Evolutionary conservation across 352 stramenopile genomes (phyloP), one percentile per base, ranked within the genome.

Genomic region (Pythium biforme): DNA sequence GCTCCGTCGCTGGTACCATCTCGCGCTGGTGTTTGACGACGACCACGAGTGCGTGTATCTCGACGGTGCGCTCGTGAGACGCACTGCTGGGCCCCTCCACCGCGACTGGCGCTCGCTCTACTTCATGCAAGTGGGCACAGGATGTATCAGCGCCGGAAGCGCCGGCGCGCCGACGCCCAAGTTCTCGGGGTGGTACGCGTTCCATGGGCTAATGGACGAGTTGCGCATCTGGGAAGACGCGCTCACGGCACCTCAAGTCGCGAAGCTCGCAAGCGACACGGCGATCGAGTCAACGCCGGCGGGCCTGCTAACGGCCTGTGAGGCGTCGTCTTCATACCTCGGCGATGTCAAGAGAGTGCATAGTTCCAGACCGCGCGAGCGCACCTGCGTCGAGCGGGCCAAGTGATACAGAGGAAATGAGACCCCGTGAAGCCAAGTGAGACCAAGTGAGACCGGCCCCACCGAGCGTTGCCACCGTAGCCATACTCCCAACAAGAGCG

Each of bases 1-100:
- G 27, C 29, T 50, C 0, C 55, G 59, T 20, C 58, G 52, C 4
- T 84, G 75, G 73, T 79, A 79, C 55, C 70, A 81, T 29, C 33
- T 79, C 46, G 74, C 54, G 8, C 47, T 78, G 17, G 67, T 68
- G 5, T 80, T 73, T 34, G 46, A 73, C 19, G 17, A 56, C 6
- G 19, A 54, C 22, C 15, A 52, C 3, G 59, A 77, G 46, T 8
- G 20, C 2, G 69, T 79, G 34, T 76, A 67, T 8, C 25, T 79
- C 1, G 43, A 79, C 43, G 74, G 72, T 1, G 19, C 37, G 15
- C 47, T 64, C 37, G 53, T 63, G 25, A 25, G 46, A 4, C 37
- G 25, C 17, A 40, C 12, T 14, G 22, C 23, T 9, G 57, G 47
- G 1, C 14, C 7, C 4, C 43, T 62, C 17, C 45, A 57, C 34